Evolutionary conservation across 768 basidiomycete genomes (phyloP).

Genomic region (Lyophyllum decastes): DNA sequence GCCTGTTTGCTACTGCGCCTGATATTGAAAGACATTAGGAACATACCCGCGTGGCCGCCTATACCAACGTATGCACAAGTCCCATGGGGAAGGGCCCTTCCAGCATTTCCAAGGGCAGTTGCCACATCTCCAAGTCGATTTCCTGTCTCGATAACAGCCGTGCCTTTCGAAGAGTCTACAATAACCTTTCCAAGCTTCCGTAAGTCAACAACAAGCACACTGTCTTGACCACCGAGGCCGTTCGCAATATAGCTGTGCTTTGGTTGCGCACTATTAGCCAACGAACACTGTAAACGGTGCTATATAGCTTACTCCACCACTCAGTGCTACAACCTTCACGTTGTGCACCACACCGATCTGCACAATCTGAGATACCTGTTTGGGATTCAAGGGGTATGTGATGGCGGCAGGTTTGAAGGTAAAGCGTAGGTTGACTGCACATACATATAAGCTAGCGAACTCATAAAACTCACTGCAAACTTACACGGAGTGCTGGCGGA

Average conservation of each 20-base stretch:
- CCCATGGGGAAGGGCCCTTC: conserved; percentile 53
- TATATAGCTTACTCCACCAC: conserved; percentile 39
- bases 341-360: conserved; percentile 31
- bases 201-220: conserved; percentile 48
- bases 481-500: conserved; percentile 20
- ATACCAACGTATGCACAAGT: conserved; percentile 54
- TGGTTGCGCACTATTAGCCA: neutral
- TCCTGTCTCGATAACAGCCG: conserved; percentile 44
- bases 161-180: conserved; percentile 33
- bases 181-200: conserved; percentile 39
- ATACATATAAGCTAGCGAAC: neutral
- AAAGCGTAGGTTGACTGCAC: conserved; percentile 41
- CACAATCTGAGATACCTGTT: conserved; percentile 38
- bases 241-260: conserved; percentile 54
- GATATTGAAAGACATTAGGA: neutral
- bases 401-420: conserved; percentile 38
- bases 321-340: conserved; percentile 41
- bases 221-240: conserved; percentile 45
- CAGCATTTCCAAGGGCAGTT: conserved; percentile 34
- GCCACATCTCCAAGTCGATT: conserved; percentile 50
- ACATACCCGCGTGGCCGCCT: conserved; percentile 47
- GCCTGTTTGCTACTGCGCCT: neutral
- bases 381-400: conserved; percentile 32
- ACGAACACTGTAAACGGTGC: no score
- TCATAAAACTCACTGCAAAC: neutral